Conservation (phyloP, 129 eudicot genomes). For the Arctium minus region DNA sequence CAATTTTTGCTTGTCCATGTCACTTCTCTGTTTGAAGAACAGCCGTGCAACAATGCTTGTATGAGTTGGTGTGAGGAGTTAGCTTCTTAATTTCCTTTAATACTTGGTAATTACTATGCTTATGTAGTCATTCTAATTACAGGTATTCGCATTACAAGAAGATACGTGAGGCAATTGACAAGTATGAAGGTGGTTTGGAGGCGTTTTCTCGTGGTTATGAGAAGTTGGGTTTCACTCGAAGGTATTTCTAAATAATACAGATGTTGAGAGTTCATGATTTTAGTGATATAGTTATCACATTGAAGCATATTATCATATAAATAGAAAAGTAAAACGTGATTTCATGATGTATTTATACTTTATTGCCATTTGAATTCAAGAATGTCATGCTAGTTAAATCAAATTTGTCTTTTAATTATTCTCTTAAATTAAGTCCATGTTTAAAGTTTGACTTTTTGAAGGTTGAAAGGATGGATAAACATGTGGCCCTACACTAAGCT, state of each 20-base stretch:
- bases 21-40: background rate
- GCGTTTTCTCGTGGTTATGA: slow-evolving; percentile 94
- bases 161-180: slow-evolving; percentile 83
- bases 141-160: slow-evolving; percentile 82
- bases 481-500: too few relatives aligned
- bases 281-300: background rate
- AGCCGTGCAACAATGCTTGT: background rate
- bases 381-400: background rate
- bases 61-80: slow-evolving; percentile 1
- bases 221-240: slow-evolving; percentile 85
- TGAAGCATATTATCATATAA: background rate
- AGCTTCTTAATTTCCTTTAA: background rate
- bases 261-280: background rate
- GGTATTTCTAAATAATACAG: slow-evolving; percentile 37
- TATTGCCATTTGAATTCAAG: background rate
- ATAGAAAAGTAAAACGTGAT: background rate
- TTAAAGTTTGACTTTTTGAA: too few relatives aligned
- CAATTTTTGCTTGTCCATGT: background rate
- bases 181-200: slow-evolving; percentile 90
- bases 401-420: too few relatives aligned
- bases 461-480: too few relatives aligned
- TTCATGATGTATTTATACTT: background rate
- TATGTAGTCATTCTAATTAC: slow-evolving; percentile 16
- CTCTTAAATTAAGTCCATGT: too few relatives aligned
- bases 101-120: background rate